Base-by-base conservation (phyloP, 2,329 filamentous ascomycete genomes). In the Leptosphaerulina australis region DNA sequence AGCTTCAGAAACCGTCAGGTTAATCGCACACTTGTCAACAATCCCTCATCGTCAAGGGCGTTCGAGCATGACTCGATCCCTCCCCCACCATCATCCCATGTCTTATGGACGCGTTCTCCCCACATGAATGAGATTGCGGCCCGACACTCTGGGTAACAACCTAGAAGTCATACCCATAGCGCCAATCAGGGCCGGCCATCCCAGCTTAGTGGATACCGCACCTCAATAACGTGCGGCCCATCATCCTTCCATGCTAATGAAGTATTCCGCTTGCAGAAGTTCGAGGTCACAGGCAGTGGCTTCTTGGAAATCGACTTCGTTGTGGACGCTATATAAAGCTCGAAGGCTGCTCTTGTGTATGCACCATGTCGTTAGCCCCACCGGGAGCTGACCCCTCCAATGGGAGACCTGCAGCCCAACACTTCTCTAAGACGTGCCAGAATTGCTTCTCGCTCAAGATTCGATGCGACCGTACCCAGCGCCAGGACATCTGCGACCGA, bases 371-470 rank as follows among this genome's bases (percentile, higher is more conserved):
- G 26, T 47, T 52, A 46, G 47, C 56, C 33, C 47, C 50, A 25
- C 52, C 52, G 14, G 47, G 41, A 44, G 31, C 44, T 29, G 55
- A 55, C 37, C 36, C 37, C 15, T 37, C 41, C 34, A 53, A 44
- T 41, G 39, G 53, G 22, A 28, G 36, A 26, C 31, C 54, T 7
- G 37, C 60, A 22, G 50, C 57, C 18, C 49, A 58, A 35, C 54
- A 60, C 21, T 33, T 68, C 26, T 65, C 67, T 14, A 68, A 66
- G 43, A 70, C 67, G 22, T 69, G 67, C 46, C 66, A 70, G 54
- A 69, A 69, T 37, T 70, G 65, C 55, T 66, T 64, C 45, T 58
- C 51, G 24, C 54, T 67, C 8, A 69, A 70, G 57, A 69, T 69
- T 22, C 53, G 65, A 50, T 70, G 66, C 51, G 65, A 68, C 39